These are phyloP conservation scores for Neurospora sp. DNA, from an alignment of 495 filamentous ascomycete species.

Conservation along the genomic window DNA sequence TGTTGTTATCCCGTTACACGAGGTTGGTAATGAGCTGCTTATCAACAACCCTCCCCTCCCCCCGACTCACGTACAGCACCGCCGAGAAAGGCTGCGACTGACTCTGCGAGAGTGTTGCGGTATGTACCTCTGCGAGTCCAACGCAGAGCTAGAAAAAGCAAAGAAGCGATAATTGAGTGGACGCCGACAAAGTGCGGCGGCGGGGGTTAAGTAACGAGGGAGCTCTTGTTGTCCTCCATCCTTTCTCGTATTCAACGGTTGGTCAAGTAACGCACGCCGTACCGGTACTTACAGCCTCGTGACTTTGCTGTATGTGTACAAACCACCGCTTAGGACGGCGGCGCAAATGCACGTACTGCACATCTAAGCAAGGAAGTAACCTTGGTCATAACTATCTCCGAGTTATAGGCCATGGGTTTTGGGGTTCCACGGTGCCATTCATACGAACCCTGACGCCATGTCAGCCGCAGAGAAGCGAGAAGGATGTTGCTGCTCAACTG, in stretches of 20 bases:
- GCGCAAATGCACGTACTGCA: neutral
- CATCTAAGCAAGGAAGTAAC: neutral
- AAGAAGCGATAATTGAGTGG: neutral
- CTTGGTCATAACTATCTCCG: neutral
- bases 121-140: neutral
- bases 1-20: neutral
- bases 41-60: neutral
- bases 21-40: neutral
- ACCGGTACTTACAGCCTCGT: neutral
- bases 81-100: neutral
- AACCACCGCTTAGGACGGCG: neutral
- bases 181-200: neutral
- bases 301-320: neutral
- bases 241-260: neutral
- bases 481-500: neutral
- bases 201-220: neutral
- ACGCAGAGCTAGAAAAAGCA: neutral
- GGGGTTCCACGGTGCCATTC: neutral
- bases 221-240: neutral
- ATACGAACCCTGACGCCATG: neutral
- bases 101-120: neutral
- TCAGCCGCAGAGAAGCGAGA: constrained; percentile 2
- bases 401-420: neutral
- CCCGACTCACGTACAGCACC: neutral
- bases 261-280: neutral